Conservation (phyloP, 78 protist species). For the Dictyostelium intermedium region DNA sequence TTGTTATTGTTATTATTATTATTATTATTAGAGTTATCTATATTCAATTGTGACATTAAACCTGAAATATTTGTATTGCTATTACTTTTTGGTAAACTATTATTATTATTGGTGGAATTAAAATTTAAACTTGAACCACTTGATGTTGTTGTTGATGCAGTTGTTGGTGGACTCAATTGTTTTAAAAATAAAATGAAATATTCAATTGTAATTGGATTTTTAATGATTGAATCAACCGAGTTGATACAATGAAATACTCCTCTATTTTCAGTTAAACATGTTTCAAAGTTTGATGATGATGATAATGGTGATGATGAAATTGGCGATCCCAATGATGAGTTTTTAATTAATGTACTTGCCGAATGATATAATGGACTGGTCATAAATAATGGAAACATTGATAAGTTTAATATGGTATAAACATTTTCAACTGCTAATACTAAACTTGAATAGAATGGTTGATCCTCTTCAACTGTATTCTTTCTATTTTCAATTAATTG, state of each 20-base stretch:
- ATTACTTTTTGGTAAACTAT: not conserved
- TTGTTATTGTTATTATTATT: not conserved
- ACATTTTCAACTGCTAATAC: slow-evolving; percentile 36
- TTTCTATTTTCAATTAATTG: not conserved
- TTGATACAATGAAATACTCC: slow-evolving; percentile 2
- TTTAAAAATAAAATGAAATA: slow-evolving; percentile 31
- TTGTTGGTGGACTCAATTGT: not conserved
- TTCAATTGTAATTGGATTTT: slow-evolving; percentile 56
- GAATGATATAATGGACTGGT: slow-evolving; percentile 43
- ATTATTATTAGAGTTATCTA: not conserved
- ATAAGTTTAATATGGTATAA: slow-evolving; percentile 24
- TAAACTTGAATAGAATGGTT: slow-evolving; percentile 21
- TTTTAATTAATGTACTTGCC: not conserved
- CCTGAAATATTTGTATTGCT: not conserved
- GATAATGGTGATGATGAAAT: not conserved
- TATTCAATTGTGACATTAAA: not conserved
- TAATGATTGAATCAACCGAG: slow-evolving; percentile 13
- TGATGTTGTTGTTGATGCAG: not conserved
- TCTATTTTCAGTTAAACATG: not conserved
- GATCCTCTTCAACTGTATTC: not conserved
- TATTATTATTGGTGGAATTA: not conserved
- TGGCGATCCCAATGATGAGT: not conserved
- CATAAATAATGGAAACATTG: slow-evolving; percentile 64
- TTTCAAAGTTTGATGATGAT: not conserved
- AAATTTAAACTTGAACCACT: not conserved